phyloP scores from a whole-genome alignment of 2,329 filamentous ascomycete genomes.

The Balansia obtecta region DNA sequence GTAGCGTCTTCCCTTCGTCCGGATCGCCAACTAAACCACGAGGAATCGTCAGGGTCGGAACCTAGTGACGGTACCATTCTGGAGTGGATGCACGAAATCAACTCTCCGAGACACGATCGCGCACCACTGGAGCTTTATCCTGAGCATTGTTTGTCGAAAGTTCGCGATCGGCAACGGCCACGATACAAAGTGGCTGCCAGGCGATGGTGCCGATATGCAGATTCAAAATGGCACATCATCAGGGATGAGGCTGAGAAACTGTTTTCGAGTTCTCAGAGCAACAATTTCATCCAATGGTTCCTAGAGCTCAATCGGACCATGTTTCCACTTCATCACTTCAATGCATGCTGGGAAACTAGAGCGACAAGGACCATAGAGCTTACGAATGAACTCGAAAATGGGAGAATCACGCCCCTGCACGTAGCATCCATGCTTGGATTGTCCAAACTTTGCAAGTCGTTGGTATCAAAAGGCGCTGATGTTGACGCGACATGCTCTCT shows the following conservation, averaged over 20 bases:
- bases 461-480: slow-evolving; percentile 12
- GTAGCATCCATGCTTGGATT: slow-evolving; percentile 22
- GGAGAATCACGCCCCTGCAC: slow-evolving; percentile 19
- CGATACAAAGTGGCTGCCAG: slow-evolving; percentile 14
- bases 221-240: slow-evolving; percentile 17
- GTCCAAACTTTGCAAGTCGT: slow-evolving; percentile 15
- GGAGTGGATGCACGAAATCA: slow-evolving; percentile 8
- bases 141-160: slow-evolving; percentile 13
- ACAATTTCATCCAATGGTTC: slow-evolving; percentile 24
- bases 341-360: slow-evolving; percentile 6
- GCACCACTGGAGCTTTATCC: slow-evolving; percentile 17
- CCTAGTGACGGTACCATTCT: background rate
- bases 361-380: slow-evolving; percentile 16
- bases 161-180: slow-evolving; percentile 8
- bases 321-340: slow-evolving; percentile 13
- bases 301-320: slow-evolving; percentile 21
- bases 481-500: slow-evolving; percentile 13
- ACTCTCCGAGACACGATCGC: slow-evolving; percentile 11
- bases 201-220: slow-evolving; percentile 16
- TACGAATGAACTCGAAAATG: slow-evolving; percentile 17
- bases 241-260: slow-evolving; percentile 15
- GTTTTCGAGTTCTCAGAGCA: slow-evolving; percentile 14
- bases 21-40: background rate
- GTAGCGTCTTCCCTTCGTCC: too few relatives aligned
- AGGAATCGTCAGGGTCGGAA: background rate